Evolutionary conservation across 305 asterid species (phyloP).

Genomic region (Ilex paraguariensis): DNA sequence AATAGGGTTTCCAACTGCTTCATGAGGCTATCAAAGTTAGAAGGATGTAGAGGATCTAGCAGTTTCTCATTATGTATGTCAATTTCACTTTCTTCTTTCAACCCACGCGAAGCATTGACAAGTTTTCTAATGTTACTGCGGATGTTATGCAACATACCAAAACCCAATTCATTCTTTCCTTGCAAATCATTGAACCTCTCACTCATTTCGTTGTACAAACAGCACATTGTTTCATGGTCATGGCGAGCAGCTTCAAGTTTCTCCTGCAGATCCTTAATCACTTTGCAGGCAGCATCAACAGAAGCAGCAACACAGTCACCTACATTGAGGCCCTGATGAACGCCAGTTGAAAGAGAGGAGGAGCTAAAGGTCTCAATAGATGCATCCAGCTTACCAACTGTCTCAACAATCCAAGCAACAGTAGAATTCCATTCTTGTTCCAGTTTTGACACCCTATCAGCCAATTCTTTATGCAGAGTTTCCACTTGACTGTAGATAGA

Average conservation of each 20-base stretch:
- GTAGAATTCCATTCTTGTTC: slow-evolving; percentile 61
- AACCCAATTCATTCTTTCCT: slow-evolving; percentile 36
- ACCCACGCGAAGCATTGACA: slow-evolving; percentile 33
- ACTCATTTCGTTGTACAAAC: slow-evolving; percentile 28
- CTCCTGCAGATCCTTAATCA: slow-evolving; percentile 50
- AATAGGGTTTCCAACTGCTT: slow-evolving; percentile 41
- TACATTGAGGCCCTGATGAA: slow-evolving; percentile 30
- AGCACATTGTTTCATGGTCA: slow-evolving; percentile 37
- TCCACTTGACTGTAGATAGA: slow-evolving; percentile 53
- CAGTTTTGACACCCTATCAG: slow-evolving; percentile 42
- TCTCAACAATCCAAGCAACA: slow-evolving; percentile 47
- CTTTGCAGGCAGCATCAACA: slow-evolving; percentile 48
- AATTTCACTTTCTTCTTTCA: slow-evolving; percentile 33
- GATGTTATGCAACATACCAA: slow-evolving; percentile 36
- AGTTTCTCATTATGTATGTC: slow-evolving; percentile 29
- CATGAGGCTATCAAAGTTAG: slow-evolving; percentile 40
- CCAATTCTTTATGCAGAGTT: slow-evolving; percentile 50
- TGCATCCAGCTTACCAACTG: slow-evolving; percentile 50
- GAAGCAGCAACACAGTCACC: slow-evolving; percentile 51
- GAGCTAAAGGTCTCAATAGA: slow-evolving; percentile 29
- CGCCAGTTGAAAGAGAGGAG: slow-evolving; percentile 23
- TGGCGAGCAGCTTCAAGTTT: slow-evolving; percentile 50
- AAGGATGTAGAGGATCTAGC: slow-evolving; percentile 45
- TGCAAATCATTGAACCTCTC: slow-evolving; percentile 28
- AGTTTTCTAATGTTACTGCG: slow-evolving; percentile 46